Percentiles rank a stretch among this genome's conserved stretches.
phyloP scores from a whole-genome alignment of 2,329 filamentous ascomycete species.

The Rutstroemia sp. region DNA sequence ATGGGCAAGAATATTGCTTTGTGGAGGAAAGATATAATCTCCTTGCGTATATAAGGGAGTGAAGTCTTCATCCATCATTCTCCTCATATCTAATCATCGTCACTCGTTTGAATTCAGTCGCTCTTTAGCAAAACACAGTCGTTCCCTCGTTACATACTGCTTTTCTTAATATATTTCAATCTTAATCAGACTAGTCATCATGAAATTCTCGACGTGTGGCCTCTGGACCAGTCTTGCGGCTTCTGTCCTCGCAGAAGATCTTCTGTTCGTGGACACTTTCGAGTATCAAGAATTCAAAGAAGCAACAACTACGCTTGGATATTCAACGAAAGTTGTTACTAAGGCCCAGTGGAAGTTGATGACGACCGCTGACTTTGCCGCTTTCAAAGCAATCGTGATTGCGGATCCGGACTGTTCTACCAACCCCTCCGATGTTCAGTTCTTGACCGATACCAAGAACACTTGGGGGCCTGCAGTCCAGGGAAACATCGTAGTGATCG shows the following conservation, averaged over 20 bases:
- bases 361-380: conserved; percentile 36
- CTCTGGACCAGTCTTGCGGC: conserved; percentile 15
- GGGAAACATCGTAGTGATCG: conserved; percentile 37
- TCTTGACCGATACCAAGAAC: conserved; percentile 34
- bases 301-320: conserved; percentile 16
- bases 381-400: conserved; percentile 39
- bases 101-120: conserved; percentile 1
- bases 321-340: conserved; percentile 30
- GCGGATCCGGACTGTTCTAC: conserved; percentile 33
- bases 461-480: conserved; percentile 35
- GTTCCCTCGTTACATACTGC: neutral
- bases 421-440: conserved; percentile 27
- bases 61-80: neutral
- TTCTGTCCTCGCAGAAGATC: conserved; percentile 24
- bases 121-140: conserved; percentile 1
- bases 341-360: conserved; percentile 32
- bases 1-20: neutral
- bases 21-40: neutral
- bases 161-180: neutral
- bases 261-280: conserved; percentile 28
- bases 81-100: neutral
- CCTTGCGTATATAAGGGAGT: conserved; percentile 1
- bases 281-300: conserved; percentile 25
- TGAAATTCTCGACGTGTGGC: conserved; percentile 15
- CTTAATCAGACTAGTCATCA: neutral